These are phyloP conservation scores for Fusarium paranaense DNA, from an alignment of 2,329 filamentous ascomycete species.

Conservation along the genomic window DNA sequence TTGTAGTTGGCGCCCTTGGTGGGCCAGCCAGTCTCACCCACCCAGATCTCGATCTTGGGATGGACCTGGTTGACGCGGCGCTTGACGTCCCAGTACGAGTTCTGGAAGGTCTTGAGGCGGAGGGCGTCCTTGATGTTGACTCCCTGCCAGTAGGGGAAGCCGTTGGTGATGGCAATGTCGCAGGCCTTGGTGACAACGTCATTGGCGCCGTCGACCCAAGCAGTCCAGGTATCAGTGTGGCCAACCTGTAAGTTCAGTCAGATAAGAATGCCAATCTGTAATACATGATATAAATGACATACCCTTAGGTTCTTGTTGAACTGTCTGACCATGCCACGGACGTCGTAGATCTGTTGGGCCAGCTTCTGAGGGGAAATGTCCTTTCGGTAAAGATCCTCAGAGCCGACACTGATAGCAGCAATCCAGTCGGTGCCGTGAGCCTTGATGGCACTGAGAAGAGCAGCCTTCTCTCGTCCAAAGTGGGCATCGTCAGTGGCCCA, in stretches of 20 bases:
- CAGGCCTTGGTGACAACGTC: conserved; percentile 40
- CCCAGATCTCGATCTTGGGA: conserved; percentile 33
- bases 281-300: not conserved
- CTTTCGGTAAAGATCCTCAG: conserved; percentile 41
- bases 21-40: conserved; percentile 41
- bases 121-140: conserved; percentile 39
- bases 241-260: conserved; percentile 29
- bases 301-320: conserved; percentile 40
- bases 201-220: conserved; percentile 41
- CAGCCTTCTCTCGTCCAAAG: conserved; percentile 40
- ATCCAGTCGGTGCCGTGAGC: conserved; percentile 40
- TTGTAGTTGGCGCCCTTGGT: conserved; percentile 35
- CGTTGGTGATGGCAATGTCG: conserved; percentile 41
- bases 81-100: conserved; percentile 36
- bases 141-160: conserved; percentile 42
- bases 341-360: conserved; percentile 40
- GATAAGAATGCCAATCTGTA: not conserved
- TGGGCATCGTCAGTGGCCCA: conserved; percentile 40
- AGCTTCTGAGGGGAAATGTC: conserved; percentile 40
- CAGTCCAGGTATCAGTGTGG: conserved; percentile 42
- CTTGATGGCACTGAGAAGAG: conserved; percentile 41
- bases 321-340: conserved; percentile 40
- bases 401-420: conserved; percentile 39
- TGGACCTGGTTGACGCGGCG: conserved; percentile 37
- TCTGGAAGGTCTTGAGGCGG: conserved; percentile 41